A percentile compares a stretch with the other conserved stretches of the same genome.
These are phyloP conservation scores for Phytophthora vignae DNA, from an alignment of 352 stramenopile genomes.

Conservation along the genomic window DNA sequence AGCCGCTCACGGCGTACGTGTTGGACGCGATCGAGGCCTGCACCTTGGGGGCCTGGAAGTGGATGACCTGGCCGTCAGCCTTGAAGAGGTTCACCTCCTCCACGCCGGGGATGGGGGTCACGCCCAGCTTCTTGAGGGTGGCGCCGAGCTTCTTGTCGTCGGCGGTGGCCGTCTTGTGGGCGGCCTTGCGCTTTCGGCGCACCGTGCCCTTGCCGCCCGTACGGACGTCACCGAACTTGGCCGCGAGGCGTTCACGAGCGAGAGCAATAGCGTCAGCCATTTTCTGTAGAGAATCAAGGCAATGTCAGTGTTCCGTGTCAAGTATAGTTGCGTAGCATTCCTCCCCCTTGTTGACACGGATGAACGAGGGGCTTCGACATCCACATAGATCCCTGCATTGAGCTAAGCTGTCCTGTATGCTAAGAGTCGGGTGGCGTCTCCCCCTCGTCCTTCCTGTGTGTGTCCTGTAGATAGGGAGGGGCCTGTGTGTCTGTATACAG, in stretches of 20 bases:
- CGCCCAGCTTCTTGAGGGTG: constrained; percentile 98
- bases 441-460: background rate
- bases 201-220: constrained; percentile 97
- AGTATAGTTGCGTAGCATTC: background rate
- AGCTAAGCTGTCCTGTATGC: background rate
- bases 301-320: constrained; percentile 3
- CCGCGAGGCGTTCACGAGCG: constrained; percentile 84
- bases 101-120: constrained; percentile 98
- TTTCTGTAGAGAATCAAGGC: constrained; percentile 21
- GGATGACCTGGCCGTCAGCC: constrained; percentile 98
- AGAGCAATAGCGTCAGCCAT: constrained; percentile 93
- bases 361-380: background rate
- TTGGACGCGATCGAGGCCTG: constrained; percentile 98
- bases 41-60: constrained; percentile 98
- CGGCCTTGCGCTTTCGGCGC: constrained; percentile 97
- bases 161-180: constrained; percentile 92
- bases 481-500: background rate
- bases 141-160: constrained; percentile 98
- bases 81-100: constrained; percentile 99
- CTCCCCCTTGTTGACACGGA: background rate
- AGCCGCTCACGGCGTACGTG: constrained; percentile 98
- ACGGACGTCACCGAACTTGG: constrained; percentile 90
- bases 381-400: no score
- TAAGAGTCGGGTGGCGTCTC: background rate
- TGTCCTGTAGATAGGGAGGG: constrained; percentile 12